Evolutionary conservation across 164 flowering plant genomes (phyloP).

Genomic region (Tetrastigma voinierianum): DNA sequence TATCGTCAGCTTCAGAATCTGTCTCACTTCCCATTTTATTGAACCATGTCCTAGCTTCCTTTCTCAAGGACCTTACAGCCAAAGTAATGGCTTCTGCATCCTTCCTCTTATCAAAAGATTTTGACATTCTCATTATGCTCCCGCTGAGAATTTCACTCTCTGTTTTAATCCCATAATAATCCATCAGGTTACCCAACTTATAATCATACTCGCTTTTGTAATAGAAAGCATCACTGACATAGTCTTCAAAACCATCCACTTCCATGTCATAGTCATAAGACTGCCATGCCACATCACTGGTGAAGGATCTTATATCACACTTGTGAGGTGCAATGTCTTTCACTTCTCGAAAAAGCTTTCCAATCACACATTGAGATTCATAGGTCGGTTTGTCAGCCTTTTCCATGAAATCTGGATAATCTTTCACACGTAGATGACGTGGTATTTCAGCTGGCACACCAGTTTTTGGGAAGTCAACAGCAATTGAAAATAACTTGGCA

Average conservation of each 20-base stretch:
- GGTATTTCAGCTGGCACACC: constrained; percentile 83
- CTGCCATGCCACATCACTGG: constrained; percentile 46
- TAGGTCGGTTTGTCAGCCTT: constrained; percentile 71
- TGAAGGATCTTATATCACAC: constrained; percentile 38
- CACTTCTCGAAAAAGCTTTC: constrained; percentile 69
- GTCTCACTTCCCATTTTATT: constrained; percentile 21
- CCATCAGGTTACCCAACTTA: constrained; percentile 74
- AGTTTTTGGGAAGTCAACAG: constrained; percentile 87
- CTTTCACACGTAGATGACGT: constrained; percentile 41
- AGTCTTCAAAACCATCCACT: constrained; percentile 64
- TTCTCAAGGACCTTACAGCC: constrained; percentile 66
- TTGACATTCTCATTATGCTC: constrained; percentile 54
- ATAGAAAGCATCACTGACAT: constrained; percentile 59
- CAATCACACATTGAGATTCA: constrained; percentile 52
- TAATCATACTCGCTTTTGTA: constrained; percentile 61
- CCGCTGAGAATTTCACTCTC: constrained; percentile 85
- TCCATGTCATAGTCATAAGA: constrained; percentile 77
- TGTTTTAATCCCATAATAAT: constrained; percentile 69
- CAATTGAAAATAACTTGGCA: constrained; percentile 65
- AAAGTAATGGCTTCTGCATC: constrained; percentile 58
- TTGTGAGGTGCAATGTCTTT: constrained; percentile 39
- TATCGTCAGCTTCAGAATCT: constrained; percentile 24
- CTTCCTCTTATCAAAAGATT: constrained; percentile 45
- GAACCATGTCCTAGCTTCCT: constrained; percentile 72
- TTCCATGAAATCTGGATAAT: constrained; percentile 92